phyloP scores from a whole-genome alignment of 495 filamentous ascomycete species.

The Penicillium egyptiacum region DNA sequence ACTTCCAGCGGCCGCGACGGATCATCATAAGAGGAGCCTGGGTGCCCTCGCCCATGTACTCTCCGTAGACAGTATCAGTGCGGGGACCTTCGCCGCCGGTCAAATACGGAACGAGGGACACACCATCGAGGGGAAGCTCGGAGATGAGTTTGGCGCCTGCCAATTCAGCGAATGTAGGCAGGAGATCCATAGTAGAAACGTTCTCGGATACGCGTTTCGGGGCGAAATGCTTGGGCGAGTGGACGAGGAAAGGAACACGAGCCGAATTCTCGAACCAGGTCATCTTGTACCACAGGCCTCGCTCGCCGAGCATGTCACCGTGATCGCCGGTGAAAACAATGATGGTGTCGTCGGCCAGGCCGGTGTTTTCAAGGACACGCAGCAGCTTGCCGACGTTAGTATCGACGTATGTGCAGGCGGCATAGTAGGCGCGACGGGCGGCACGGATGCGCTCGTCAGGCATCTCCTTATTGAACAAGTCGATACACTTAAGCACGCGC shows the following conservation, averaged over 20 bases:
- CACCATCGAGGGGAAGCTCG: slow-evolving; percentile 73
- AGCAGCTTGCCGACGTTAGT: slow-evolving; percentile 80
- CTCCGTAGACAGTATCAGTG: slow-evolving; percentile 77
- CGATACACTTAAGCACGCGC: slow-evolving; percentile 76
- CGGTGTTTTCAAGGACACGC: slow-evolving; percentile 67
- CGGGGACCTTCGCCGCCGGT: slow-evolving; percentile 52
- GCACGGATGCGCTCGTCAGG: slow-evolving; percentile 75
- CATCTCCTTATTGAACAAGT: slow-evolving; percentile 73
- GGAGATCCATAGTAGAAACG: slow-evolving; percentile 82
- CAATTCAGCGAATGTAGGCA: slow-evolving; percentile 81
- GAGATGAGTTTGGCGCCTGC: slow-evolving; percentile 62
- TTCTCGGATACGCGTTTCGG: slow-evolving; percentile 71
- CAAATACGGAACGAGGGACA: slow-evolving; percentile 69
- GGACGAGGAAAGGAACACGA: slow-evolving; percentile 77
- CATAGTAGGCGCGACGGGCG: slow-evolving; percentile 82
- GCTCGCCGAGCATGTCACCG: slow-evolving; percentile 89
- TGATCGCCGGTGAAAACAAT: slow-evolving; percentile 87
- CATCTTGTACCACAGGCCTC: slow-evolving; percentile 95
- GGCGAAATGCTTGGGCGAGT: slow-evolving; percentile 64
- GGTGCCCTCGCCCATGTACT: slow-evolving; percentile 89
- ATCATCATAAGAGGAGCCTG: slow-evolving; percentile 90
- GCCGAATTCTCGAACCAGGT: slow-evolving; percentile 82
- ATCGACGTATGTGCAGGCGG: slow-evolving; percentile 85
- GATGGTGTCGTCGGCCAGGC: slow-evolving; percentile 77
- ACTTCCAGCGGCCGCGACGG: slow-evolving; percentile 77